phyloP scores from a whole-genome alignment of 148 eudicot genomes.

The Chenopodium berlandieri region DNA sequence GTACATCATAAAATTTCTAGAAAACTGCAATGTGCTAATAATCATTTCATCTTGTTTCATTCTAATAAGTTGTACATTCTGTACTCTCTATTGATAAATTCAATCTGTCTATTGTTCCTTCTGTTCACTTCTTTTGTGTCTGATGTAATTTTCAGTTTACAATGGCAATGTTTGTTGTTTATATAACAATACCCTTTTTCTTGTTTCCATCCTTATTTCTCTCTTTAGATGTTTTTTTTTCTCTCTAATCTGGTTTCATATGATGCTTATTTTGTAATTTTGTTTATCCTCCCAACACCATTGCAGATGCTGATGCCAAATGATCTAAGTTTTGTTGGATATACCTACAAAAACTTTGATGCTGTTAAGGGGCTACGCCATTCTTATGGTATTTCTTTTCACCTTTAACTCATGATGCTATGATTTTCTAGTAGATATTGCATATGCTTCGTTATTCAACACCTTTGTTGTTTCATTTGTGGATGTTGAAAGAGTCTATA shows the following conservation, averaged over 20 bases:
- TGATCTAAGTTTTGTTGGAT: constrained; percentile 93
- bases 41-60: neutral
- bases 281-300: neutral
- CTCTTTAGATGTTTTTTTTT: neutral
- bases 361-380: constrained; percentile 80
- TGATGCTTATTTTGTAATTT: neutral
- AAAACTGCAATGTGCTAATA: neutral
- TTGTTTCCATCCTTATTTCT: constrained; percentile 14
- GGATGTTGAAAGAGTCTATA: neutral
- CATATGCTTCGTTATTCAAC: neutral
- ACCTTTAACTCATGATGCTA: constrained; percentile 6
- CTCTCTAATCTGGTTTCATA: neutral
- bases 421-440: neutral
- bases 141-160: neutral
- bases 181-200: neutral
- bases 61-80: neutral
- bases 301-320: constrained; percentile 66
- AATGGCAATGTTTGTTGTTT: neutral
- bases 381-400: constrained; percentile 47
- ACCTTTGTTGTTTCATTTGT: neutral
- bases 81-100: neutral
- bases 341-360: constrained; percentile 93
- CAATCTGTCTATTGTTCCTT: neutral
- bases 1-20: neutral
- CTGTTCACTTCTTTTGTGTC: neutral